Percentiles rank a stretch among this genome's conserved stretches.
phyloP scores from a whole-genome alignment of 352 stramenopile species.

The Globisporangium rhizosaccharum region DNA sequence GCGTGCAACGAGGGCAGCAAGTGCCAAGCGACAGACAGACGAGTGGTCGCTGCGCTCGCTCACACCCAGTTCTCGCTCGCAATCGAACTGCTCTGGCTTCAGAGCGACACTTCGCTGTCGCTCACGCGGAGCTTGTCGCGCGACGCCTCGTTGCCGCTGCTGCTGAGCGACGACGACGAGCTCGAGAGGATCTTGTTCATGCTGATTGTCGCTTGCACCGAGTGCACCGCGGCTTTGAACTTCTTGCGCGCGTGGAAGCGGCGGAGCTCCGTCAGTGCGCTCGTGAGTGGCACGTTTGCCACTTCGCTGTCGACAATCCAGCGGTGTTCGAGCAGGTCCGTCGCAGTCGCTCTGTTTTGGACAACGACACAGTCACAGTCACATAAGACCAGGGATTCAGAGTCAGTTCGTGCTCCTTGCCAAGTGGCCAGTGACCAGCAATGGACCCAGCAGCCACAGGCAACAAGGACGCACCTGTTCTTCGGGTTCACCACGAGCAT shows the following conservation, averaged over 20 bases:
- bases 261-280: slow-evolving; percentile 66
- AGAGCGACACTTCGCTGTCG: slow-evolving; percentile 42
- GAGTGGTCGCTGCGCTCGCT: background rate
- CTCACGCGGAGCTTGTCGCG: slow-evolving; percentile 14
- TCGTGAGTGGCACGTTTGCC: slow-evolving; percentile 66
- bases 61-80: slow-evolving; percentile 15
- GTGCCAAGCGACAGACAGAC: too few species aligned
- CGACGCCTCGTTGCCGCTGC: slow-evolving; percentile 7
- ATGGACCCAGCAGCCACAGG: background rate
- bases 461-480: slow-evolving; percentile 34
- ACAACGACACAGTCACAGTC: background rate
- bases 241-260: slow-evolving; percentile 80
- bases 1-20: background rate
- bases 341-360: slow-evolving; percentile 32
- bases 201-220: slow-evolving; percentile 71
- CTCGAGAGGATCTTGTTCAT: slow-evolving; percentile 69
- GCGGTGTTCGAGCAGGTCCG: slow-evolving; percentile 58
- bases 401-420: too few species aligned
- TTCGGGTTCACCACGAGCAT: slow-evolving; percentile 83
- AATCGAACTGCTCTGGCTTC: slow-evolving; percentile 20
- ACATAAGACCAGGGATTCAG: too few species aligned
- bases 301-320: slow-evolving; percentile 74
- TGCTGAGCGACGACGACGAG: slow-evolving; percentile 21
- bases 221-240: slow-evolving; percentile 80
- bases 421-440: too few species aligned